Percentiles rank a stretch among this genome's conserved stretches.
Conservation (phyloP, 805 yeast species). For the Candida glaebosa region DNA sequence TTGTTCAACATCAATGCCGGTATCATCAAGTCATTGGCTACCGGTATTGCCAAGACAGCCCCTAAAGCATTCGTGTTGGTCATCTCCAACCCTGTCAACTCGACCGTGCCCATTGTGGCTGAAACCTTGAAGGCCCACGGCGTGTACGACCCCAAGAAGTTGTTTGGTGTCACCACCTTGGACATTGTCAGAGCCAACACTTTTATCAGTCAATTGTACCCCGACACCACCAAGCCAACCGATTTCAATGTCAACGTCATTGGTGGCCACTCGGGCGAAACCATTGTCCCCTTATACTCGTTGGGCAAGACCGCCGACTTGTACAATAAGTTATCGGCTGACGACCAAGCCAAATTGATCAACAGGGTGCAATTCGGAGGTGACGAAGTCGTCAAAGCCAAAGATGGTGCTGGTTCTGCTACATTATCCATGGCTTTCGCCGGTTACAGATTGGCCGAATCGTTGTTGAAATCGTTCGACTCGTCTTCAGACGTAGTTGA, state of each 20-base stretch:
- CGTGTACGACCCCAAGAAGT: slow-evolving; percentile 64
- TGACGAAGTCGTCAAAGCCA: slow-evolving; percentile 84
- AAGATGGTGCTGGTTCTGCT: slow-evolving; percentile 81
- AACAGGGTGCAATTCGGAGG: slow-evolving; percentile 93
- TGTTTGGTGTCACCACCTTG: slow-evolving; percentile 86
- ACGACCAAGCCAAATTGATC: slow-evolving; percentile 62
- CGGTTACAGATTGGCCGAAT: slow-evolving; percentile 70
- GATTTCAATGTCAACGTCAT: slow-evolving; percentile 66
- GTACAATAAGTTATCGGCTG: slow-evolving; percentile 49
- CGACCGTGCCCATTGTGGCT: slow-evolving; percentile 86
- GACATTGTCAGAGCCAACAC: slow-evolving; percentile 88
- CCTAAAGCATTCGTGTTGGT: slow-evolving; percentile 77
- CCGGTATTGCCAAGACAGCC: slow-evolving; percentile 67
- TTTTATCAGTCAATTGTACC: slow-evolving; percentile 58
- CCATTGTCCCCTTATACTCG: slow-evolving; percentile 83
- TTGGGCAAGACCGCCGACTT: slow-evolving; percentile 30
- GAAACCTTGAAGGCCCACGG: slow-evolving; percentile 69
- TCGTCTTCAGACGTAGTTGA: slow-evolving; percentile 38
- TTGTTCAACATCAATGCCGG: slow-evolving; percentile 80
- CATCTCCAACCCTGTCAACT: slow-evolving; percentile 92
- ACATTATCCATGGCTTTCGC: slow-evolving; percentile 86
- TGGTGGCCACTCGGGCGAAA: slow-evolving; percentile 95
- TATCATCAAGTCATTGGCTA: slow-evolving; percentile 70
- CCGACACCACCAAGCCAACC: slow-evolving; percentile 44
- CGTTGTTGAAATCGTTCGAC: slow-evolving; percentile 54